Base-by-base conservation (phyloP, 1,139 yeast genomes). In the Yamadazyma dendronema region DNA sequence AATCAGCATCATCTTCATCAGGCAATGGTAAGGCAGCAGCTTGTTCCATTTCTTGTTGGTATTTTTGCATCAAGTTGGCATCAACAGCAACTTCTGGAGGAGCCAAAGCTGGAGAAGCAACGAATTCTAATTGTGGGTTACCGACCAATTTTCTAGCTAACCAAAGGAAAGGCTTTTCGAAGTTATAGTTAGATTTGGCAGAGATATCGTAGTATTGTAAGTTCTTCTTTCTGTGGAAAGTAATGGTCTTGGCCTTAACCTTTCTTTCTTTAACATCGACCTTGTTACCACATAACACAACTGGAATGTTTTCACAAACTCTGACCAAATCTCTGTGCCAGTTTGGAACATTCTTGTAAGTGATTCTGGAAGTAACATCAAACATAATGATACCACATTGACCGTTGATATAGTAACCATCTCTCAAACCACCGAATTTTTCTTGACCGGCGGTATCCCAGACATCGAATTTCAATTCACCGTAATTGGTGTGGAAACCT, bases 401-500 rank as follows among this genome's bases (percentile, higher is more conserved):
- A 62, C 98, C 99, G 67, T 92, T 90, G 67, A 94, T 92, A 74
- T 94, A 92, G 79, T 94, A 92, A 64, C 98, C 99, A 62, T 92
- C 98, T 80, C 98, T 90, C 62, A 94, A 79, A 59, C 99, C 98
- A 69, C 99, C 99, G 58, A 94, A 92, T 75, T 94, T 94, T 76
- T 94, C 99, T 77, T 94, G 99, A 50, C 98, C 99, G 43, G 99
- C 99, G 46, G 98, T 94, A 71, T 94, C 99, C 99, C 99, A 94
- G 57, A 92, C 97, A 65, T 94, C 97, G 70, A 94, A 94, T 72
- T 88, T 90, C 74, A 94, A 88, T 74, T 92, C 97, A 73, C 99
- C 99, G 61, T 76, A 92, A 79, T 92, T 92, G 65, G 99, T 94
- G 84, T 82, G 88, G 84, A 94, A 94, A 35, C 95, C 90, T 70